Evolutionary conservation across 2,329 filamentous ascomycete genomes (phyloP).

Genomic region (Fusarium sp.): DNA sequence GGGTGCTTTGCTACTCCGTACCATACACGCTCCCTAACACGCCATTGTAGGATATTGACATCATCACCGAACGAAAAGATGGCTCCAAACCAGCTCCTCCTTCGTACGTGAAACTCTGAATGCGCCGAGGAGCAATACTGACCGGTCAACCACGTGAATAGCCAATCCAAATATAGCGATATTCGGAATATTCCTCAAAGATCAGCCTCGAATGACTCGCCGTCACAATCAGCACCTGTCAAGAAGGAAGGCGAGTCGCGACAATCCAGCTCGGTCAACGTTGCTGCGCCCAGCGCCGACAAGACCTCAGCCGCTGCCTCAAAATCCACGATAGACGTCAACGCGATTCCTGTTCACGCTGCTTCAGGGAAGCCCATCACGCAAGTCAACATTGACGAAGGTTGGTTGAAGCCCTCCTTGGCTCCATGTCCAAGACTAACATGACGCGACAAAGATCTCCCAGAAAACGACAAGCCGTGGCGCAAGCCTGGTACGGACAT

Average conservation of each 20-base stretch:
- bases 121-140: slow-evolving; percentile 14
- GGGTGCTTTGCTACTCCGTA: not conserved
- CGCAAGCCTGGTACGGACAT: slow-evolving; percentile 93
- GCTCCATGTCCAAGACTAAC: not conserved
- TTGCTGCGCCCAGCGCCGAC: slow-evolving; percentile 60
- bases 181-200: slow-evolving; percentile 74
- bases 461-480: slow-evolving; percentile 93
- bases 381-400: slow-evolving; percentile 79
- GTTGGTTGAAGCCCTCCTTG: slow-evolving; percentile 47
- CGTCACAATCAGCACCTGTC: slow-evolving; percentile 57
- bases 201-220: slow-evolving; percentile 64
- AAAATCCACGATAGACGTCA: slow-evolving; percentile 87
- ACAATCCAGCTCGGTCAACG: slow-evolving; percentile 43
- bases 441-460: slow-evolving; percentile 63
- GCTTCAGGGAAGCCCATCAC: slow-evolving; percentile 84
- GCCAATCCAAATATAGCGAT: slow-evolving; percentile 72
- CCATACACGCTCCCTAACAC: slow-evolving; percentile 6
- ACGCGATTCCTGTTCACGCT: slow-evolving; percentile 83
- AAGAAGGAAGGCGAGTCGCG: slow-evolving; percentile 61
- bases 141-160: slow-evolving; percentile 42
- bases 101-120: slow-evolving; percentile 57
- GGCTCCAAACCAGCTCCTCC: slow-evolving; percentile 70
- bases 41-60: slow-evolving; percentile 69
- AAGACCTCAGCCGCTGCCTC: slow-evolving; percentile 73
- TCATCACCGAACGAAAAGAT: slow-evolving; percentile 76